phyloP scores from a whole-genome alignment of 2,329 filamentous ascomycete species.

The Xylariomycetidae sp. region DNA sequence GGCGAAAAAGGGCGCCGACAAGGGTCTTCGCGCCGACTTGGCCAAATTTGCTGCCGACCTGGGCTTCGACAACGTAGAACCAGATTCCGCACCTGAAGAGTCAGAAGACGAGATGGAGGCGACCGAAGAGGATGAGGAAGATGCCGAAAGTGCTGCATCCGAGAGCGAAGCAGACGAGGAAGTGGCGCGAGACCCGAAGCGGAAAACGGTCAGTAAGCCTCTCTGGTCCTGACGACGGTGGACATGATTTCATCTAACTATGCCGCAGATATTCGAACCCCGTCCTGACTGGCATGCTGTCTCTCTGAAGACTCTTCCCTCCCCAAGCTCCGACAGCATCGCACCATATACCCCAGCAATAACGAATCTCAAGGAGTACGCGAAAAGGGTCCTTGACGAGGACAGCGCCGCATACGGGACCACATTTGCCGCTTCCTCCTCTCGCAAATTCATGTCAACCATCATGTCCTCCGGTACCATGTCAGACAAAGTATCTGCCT shows the following conservation, averaged over 20 bases:
- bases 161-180: slow-evolving; percentile 19
- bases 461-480: slow-evolving; percentile 96
- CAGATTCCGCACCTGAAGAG: slow-evolving; percentile 32
- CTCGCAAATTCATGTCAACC: slow-evolving; percentile 91
- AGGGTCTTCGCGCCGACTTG: slow-evolving; percentile 43
- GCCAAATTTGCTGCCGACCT: slow-evolving; percentile 46
- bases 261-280: slow-evolving; percentile 46
- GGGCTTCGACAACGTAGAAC: slow-evolving; percentile 38
- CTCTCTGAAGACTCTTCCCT: slow-evolving; percentile 36
- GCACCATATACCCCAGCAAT: slow-evolving; percentile 38
- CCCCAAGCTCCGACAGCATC: slow-evolving; percentile 38
- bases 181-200: slow-evolving; percentile 22
- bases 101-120: slow-evolving; percentile 31
- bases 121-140: slow-evolving; percentile 24
- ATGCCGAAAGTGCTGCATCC: slow-evolving; percentile 28
- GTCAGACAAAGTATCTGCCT: slow-evolving; percentile 91
- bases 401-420: slow-evolving; percentile 72
- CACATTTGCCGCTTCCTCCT: slow-evolving; percentile 72
- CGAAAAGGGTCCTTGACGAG: slow-evolving; percentile 65
- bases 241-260: no score
- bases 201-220: slow-evolving; percentile 38
- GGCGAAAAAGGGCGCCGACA: slow-evolving; percentile 33
- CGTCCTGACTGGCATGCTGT: slow-evolving; percentile 52
- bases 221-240: slow-evolving; percentile 11
- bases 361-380: slow-evolving; percentile 59